Evolutionary conservation across 1,139 yeast genomes (phyloP).

Genomic region (Zhuliangozyma parablackwelliae): DNA sequence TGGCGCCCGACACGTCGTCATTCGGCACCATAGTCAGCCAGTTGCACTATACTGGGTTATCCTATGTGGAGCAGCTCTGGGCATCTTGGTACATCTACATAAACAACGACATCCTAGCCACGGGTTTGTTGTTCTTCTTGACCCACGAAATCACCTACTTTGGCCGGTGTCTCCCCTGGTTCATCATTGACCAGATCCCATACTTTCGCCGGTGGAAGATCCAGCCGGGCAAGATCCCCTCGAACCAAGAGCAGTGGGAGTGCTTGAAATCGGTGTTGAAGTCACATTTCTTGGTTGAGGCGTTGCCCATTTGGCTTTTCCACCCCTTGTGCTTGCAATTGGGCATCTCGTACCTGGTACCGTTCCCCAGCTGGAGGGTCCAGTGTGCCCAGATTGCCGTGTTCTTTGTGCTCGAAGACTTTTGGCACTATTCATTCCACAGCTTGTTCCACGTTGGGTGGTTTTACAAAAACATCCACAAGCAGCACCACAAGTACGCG

Average conservation of each 20-base stretch:
- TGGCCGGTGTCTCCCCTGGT: slow-evolving; percentile 47
- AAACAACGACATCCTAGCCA: slow-evolving; percentile 42
- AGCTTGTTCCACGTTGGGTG: slow-evolving; percentile 44
- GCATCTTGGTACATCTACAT: slow-evolving; percentile 41
- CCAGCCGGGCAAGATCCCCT: slow-evolving; percentile 39
- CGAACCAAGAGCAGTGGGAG: slow-evolving; percentile 45
- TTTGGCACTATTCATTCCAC: slow-evolving; percentile 49
- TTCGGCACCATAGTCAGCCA: too few species aligned
- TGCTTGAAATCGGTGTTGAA: slow-evolving; percentile 42
- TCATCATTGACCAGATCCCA: slow-evolving; percentile 39
- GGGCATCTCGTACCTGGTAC: slow-evolving; percentile 35
- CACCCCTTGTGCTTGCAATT: slow-evolving; percentile 41
- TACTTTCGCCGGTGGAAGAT: slow-evolving; percentile 40
- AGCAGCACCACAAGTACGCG: slow-evolving; percentile 47
- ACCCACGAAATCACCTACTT: slow-evolving; percentile 42
- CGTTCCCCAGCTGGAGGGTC: slow-evolving; percentile 32
- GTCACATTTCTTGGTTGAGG: slow-evolving; percentile 44
- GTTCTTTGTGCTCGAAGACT: slow-evolving; percentile 42
- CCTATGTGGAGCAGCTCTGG: slow-evolving; percentile 34
- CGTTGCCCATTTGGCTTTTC: slow-evolving; percentile 47
- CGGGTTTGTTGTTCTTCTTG: slow-evolving; percentile 40
- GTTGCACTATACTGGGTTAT: background rate
- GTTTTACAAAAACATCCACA: slow-evolving; percentile 45
- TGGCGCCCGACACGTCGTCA: too few species aligned
- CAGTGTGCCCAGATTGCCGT: slow-evolving; percentile 31